Conservation (phyloP, 306 rosid species). For the Lathyrus aphaca region DNA sequence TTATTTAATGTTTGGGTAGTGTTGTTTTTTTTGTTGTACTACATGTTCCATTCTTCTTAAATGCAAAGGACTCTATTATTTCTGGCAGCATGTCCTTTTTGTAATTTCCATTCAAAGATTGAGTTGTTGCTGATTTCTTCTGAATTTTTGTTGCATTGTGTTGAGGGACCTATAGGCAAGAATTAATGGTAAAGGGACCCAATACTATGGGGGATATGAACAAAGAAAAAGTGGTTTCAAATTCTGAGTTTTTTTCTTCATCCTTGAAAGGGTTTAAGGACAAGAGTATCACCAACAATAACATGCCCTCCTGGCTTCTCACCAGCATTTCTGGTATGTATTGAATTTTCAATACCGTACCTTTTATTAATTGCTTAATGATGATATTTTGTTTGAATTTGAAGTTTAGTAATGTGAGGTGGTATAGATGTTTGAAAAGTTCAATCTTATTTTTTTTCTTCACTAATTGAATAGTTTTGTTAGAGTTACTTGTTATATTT, state of each 20-base stretch:
- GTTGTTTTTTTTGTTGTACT: background rate
- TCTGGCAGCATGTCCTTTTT: slow-evolving; percentile 34
- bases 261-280: slow-evolving; percentile 40
- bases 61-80: slow-evolving; percentile 27
- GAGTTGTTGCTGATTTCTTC: background rate
- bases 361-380: background rate
- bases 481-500: too few relatives aligned
- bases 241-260: slow-evolving; percentile 29
- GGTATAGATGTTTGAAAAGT: slow-evolving; percentile 3
- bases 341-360: slow-evolving; percentile 6
- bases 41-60: slow-evolving; percentile 28
- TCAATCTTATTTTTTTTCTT: background rate
- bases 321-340: slow-evolving; percentile 62
- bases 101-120: background rate
- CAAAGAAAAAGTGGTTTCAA: slow-evolving; percentile 39
- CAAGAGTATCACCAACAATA: slow-evolving; percentile 35
- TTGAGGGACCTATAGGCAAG: slow-evolving; percentile 27
- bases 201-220: slow-evolving; percentile 26
- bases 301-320: slow-evolving; percentile 56
- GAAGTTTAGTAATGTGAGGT: background rate
- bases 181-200: slow-evolving; percentile 44
- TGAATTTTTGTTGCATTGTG: slow-evolving; percentile 18
- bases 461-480: background rate
- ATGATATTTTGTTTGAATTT: background rate
- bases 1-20: background rate